Base-by-base conservation (phyloP, 176 grass and related monocot species). In the Avena sativa region DNA sequence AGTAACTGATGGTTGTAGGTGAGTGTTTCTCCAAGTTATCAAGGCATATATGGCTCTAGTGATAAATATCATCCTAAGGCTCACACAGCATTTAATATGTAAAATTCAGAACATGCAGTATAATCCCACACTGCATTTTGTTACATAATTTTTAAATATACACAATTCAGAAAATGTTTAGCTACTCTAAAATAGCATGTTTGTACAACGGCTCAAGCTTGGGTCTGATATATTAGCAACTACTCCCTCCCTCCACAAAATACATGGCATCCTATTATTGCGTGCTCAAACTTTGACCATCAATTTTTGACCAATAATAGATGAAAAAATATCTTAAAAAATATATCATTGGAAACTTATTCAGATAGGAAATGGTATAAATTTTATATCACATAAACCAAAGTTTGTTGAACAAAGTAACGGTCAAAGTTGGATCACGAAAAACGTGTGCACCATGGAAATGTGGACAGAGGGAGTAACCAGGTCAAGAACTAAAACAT, bases 11-110 rank as follows among this genome's bases (percentile, higher is more conserved):
- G 51, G 51, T 30, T 67, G 11, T 55, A 75, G 8, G 69, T 20
- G 55, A 74, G 38, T 32, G 55, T 73, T 84, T 61, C 36, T 57
- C 55, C 53, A 30, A 83, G 68, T 47, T 26, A 84, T 30, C 52
- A 49, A 84, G 47, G 48, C 16, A 47, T 43, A 73, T 65, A 63
- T 64, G 52, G 48, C 38, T 49, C 69, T 55, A 40, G 8, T 36
- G 13, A 21, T 25, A 71, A 58, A 55, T 28, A 87, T 43, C 34
- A 79, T 40, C 34, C 76, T 60, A 78, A 78, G 17, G 53, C 19
- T 59, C 26, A 19, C 2, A 76, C 25, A 19, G 14, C 76, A 57
- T 40, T 79, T 79, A 40, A 40, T 34, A 59, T 23, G 76, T 79
- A 40, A 2, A 79, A 79, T 40, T 6, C 76, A 62, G 21, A 62